Conservation (phyloP, 2,329 filamentous ascomycete genomes). For the Parafenestella ontariensis region DNA sequence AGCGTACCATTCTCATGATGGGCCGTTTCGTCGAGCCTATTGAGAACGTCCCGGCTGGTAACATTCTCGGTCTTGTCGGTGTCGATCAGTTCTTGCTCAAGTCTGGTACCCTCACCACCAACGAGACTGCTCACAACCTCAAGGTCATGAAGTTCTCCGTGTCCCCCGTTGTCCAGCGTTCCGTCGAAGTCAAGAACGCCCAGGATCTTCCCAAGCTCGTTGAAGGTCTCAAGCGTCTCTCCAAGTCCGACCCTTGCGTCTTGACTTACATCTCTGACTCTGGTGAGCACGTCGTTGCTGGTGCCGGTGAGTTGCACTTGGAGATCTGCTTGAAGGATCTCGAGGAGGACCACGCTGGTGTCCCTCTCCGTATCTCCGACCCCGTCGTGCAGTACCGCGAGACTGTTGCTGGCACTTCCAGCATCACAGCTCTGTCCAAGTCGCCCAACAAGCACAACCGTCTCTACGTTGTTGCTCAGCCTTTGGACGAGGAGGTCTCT, state of each 20-base stretch:
- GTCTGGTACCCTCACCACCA: conserved; percentile 98
- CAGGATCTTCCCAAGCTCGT: conserved; percentile 99
- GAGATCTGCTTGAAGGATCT: conserved; percentile 99
- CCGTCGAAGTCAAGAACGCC: conserved; percentile 99
- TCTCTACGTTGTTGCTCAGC: conserved; percentile 94
- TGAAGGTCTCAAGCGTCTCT: conserved; percentile 99
- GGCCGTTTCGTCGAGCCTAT: conserved; percentile 98
- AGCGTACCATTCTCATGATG: conserved; percentile 99
- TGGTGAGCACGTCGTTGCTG: conserved; percentile 98
- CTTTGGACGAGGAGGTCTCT: conserved; percentile 89
- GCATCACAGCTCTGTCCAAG: conserved; percentile 97
- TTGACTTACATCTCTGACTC: conserved; percentile 87
- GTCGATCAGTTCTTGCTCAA: conserved; percentile 99
- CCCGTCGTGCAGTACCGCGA: conserved; percentile 99
- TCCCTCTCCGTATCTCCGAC: conserved; percentile 96
- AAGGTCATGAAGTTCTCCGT: conserved; percentile 99
- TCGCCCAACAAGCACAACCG: conserved; percentile 99
- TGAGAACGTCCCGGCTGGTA: conserved; percentile 98
- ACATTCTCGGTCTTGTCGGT: conserved; percentile 99
- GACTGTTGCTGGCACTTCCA: conserved; percentile 83
- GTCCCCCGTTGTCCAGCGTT: conserved; percentile 96
- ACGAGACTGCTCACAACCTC: conserved; percentile 97
- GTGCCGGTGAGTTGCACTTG: conserved; percentile 98
- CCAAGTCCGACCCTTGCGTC: conserved; percentile 99
- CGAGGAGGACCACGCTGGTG: conserved; percentile 98